Conservation (phyloP, 345 rosid species). For the Garcia nutans region DNA sequence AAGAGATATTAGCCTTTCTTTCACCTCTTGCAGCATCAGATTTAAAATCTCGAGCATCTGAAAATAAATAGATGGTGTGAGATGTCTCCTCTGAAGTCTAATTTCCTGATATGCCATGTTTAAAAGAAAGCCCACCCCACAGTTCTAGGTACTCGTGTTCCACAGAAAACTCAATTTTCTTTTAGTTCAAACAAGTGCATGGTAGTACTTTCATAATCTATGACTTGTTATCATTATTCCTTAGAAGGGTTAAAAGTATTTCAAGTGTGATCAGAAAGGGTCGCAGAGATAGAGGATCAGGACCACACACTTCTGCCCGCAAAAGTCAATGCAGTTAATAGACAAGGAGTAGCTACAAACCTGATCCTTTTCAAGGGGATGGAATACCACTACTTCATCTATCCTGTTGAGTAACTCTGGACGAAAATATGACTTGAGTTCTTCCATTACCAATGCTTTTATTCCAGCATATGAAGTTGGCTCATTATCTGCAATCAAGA, state of each 20-base stretch:
- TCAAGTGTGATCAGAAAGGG: not conserved
- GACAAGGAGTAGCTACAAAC: constrained; percentile 41
- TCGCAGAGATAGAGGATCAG: not conserved
- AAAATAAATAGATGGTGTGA: constrained; percentile 1
- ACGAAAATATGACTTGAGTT: constrained; percentile 84
- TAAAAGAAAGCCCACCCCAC: not conserved
- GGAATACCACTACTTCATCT: constrained; percentile 92
- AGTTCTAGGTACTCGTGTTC: not conserved
- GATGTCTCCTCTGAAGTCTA: not conserved
- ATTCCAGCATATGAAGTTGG: constrained; percentile 67
- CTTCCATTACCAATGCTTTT: constrained; percentile 74
- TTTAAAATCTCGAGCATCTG: constrained; percentile 82
- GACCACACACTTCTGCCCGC: not conserved
- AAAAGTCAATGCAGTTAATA: not conserved
- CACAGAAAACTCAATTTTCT: not conserved
- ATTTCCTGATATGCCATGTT: too few species aligned
- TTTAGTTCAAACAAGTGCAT: not conserved
- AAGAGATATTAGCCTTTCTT: constrained; percentile 63
- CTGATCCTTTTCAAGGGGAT: constrained; percentile 79
- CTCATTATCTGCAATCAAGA: constrained; percentile 52
- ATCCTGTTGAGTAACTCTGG: constrained; percentile 96
- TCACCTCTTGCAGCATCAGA: constrained; percentile 86
- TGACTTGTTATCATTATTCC: not conserved
- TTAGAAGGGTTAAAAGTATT: too few species aligned
- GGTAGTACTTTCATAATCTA: not conserved